Evolutionary conservation across 139 green algal species (phyloP).

Genomic region (Nannochloris sp.): DNA sequence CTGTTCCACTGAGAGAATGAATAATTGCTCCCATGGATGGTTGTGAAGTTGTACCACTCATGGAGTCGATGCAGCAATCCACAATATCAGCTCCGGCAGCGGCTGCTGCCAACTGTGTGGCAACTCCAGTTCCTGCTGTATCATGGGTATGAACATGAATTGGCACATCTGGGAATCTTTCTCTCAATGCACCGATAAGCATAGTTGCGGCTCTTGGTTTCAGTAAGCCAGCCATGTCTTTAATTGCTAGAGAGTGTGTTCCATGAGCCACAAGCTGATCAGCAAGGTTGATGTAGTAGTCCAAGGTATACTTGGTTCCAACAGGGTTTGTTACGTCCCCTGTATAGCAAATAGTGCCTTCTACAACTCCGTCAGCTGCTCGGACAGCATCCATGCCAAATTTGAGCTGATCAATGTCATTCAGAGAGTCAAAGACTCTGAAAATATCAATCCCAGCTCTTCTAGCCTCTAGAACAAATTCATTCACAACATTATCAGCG

Average conservation of each 20-base stretch:
- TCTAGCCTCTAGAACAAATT: constrained; percentile 61
- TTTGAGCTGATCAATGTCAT: constrained; percentile 77
- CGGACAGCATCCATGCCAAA: constrained; percentile 78
- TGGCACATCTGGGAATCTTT: constrained; percentile 61
- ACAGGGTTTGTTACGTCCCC: constrained; percentile 65
- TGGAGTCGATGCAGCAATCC: constrained; percentile 74
- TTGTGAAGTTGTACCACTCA: constrained; percentile 66
- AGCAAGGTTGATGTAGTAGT: constrained; percentile 86
- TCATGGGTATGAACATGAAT: constrained; percentile 93
- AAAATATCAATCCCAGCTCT: constrained; percentile 83
- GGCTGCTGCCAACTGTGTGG: constrained; percentile 60
- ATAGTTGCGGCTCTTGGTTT: constrained; percentile 74
- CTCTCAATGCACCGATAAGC: constrained; percentile 60
- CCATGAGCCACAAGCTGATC: constrained; percentile 73
- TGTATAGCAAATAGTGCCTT: constrained; percentile 91
- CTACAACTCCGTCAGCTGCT: constrained; percentile 57
- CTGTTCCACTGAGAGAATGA: constrained; percentile 51
- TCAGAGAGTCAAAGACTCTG: constrained; percentile 76
- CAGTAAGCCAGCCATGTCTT: constrained; percentile 55
- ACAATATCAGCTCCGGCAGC: constrained; percentile 82
- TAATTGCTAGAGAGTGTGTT: constrained; percentile 80
- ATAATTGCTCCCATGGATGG: constrained; percentile 81
- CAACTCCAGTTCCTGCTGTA: constrained; percentile 68
- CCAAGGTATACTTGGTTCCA: constrained; percentile 67
- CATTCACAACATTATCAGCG: constrained; percentile 73